Conservation (phyloP, 2,329 filamentous ascomycete genomes). For the Stachybotrys chartarum region DNA sequence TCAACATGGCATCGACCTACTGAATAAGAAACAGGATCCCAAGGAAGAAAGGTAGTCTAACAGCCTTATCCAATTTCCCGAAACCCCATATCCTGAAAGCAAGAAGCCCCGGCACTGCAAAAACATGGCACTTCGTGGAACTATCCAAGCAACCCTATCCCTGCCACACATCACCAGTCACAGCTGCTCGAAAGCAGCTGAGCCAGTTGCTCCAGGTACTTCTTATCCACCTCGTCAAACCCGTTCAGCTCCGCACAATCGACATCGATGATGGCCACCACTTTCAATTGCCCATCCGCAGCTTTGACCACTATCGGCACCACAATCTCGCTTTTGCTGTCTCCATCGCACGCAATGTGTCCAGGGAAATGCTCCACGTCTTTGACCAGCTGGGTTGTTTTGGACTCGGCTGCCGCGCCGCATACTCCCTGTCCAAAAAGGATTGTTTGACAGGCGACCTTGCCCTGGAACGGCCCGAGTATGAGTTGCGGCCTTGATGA, state of each 20-base stretch:
- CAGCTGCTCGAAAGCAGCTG: slow-evolving; percentile 51
- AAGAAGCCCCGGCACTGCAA: background rate
- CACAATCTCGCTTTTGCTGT: slow-evolving; percentile 73
- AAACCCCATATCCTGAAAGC: no score
- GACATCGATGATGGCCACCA: slow-evolving; percentile 72
- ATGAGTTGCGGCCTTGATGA: slow-evolving; percentile 49
- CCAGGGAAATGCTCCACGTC: slow-evolving; percentile 71
- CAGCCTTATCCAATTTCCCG: no score
- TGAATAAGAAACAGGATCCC: no score
- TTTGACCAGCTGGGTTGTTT: slow-evolving; percentile 56
- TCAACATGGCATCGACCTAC: no score
- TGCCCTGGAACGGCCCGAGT: slow-evolving; percentile 74
- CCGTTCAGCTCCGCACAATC: slow-evolving; percentile 63
- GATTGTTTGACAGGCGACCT: slow-evolving; percentile 74
- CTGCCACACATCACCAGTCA: slow-evolving; percentile 46
- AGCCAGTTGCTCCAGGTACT: slow-evolving; percentile 60
- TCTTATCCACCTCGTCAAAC: slow-evolving; percentile 62
- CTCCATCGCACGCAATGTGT: slow-evolving; percentile 75
- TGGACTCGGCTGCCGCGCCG: slow-evolving; percentile 56
- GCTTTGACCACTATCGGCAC: slow-evolving; percentile 55
- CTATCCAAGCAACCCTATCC: background rate
- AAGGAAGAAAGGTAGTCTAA: no score
- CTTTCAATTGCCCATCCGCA: slow-evolving; percentile 27
- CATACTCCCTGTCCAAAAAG: slow-evolving; percentile 68
- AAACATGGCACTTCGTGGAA: background rate